Evolutionary conservation across 345 rosid genomes (phyloP).

Genomic region (Dimocarpus longan): DNA sequence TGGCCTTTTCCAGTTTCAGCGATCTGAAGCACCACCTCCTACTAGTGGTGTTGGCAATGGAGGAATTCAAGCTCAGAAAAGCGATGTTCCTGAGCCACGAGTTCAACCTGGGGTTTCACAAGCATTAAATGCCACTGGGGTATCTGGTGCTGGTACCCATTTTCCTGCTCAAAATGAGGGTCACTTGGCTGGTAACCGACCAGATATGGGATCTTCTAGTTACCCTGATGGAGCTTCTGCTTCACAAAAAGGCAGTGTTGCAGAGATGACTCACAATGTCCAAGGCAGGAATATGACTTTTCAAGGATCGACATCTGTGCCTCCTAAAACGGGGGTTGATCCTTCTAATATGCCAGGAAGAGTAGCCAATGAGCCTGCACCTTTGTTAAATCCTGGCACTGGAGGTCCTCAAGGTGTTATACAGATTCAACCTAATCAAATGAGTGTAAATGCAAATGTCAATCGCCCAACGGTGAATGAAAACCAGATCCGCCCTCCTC

Average conservation of each 20-base stretch:
- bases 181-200: constrained; percentile 45
- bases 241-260: constrained; percentile 43
- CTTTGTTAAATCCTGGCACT: constrained; percentile 48
- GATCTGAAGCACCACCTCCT: constrained; percentile 46
- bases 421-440: constrained; percentile 59
- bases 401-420: constrained; percentile 53
- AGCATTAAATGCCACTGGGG: constrained; percentile 42
- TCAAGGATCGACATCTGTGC: constrained; percentile 50
- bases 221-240: constrained; percentile 49
- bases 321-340: constrained; percentile 36
- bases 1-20: constrained; percentile 66
- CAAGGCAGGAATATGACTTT: constrained; percentile 49
- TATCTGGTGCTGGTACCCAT: constrained; percentile 36
- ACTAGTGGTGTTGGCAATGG: constrained; percentile 38
- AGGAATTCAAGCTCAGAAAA: constrained; percentile 42
- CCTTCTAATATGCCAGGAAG: constrained; percentile 54
- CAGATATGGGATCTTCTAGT: constrained; percentile 48
- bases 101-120: constrained; percentile 39
- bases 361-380: constrained; percentile 47
- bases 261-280: constrained; percentile 41
- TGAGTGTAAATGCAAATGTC: constrained; percentile 41
- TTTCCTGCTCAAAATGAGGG: constrained; percentile 40
- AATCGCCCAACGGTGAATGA: constrained; percentile 47
- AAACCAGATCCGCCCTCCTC: constrained; percentile 58
- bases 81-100: constrained; percentile 44